A percentile compares a stretch with the other conserved stretches of the same genome.
These are phyloP conservation scores for Hyaloscypha finlandica DNA, from an alignment of 495 filamentous ascomycete species.

Conservation along the genomic window DNA sequence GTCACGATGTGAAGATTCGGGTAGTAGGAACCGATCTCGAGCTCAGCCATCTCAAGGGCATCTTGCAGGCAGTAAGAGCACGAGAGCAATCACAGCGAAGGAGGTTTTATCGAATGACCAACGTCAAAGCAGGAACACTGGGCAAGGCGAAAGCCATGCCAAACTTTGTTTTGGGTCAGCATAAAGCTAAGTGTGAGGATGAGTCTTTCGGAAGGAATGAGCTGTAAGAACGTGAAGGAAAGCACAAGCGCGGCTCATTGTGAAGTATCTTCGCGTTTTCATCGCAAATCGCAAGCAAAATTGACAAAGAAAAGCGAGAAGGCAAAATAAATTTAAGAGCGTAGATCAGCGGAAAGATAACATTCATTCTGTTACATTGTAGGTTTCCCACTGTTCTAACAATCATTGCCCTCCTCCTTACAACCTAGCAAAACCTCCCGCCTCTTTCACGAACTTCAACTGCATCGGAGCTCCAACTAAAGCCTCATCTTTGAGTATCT, in stretches of 20 bases:
- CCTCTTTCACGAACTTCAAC: conserved; percentile 28
- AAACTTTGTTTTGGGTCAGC: neutral
- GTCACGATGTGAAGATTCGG: conserved; percentile 35
- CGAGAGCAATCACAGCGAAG: neutral
- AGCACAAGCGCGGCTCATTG: too few relatives aligned
- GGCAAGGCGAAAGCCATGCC: too few relatives aligned
- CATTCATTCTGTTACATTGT: neutral
- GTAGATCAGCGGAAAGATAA: too few relatives aligned
- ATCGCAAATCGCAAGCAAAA: neutral
- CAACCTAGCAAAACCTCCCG: conserved; percentile 29
- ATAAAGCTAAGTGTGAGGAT: neutral
- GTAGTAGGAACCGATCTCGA: conserved; percentile 25
- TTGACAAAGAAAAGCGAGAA: neutral
- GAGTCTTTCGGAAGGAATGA: neutral
- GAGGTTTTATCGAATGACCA: neutral
- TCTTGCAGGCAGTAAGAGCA: neutral
- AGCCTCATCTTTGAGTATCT: conserved; percentile 24
- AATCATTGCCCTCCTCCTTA: conserved; percentile 8
- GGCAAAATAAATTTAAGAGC: neutral
- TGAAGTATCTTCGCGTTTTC: neutral
- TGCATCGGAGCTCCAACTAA: conserved; percentile 28
- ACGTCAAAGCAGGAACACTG: neutral
- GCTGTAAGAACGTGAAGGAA: neutral
- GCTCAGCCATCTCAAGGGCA: conserved; percentile 12
- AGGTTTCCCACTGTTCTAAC: neutral